A percentile compares a stretch with the other conserved stretches of the same genome.
Conservation (phyloP, 2,329 filamentous ascomycete genomes). For the Emydomyces testavorans region DNA sequence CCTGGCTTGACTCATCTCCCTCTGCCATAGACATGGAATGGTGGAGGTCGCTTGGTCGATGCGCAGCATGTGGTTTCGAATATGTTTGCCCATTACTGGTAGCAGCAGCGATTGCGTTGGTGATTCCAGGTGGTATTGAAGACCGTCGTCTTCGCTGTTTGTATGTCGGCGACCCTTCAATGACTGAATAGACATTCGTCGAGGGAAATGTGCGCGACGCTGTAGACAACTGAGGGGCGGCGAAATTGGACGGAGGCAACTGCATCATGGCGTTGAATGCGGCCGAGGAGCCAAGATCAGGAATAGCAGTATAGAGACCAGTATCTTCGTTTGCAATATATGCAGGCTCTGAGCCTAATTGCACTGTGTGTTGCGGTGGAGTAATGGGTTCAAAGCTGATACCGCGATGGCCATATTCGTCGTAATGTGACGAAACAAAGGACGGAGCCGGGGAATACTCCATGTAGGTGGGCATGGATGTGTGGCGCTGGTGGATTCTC, state of each 20-base stretch:
- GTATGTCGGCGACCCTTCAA: slow-evolving; percentile 96
- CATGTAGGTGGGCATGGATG: slow-evolving; percentile 97
- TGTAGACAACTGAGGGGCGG: slow-evolving; percentile 66
- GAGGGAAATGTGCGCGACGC: slow-evolving; percentile 54
- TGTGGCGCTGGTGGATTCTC: slow-evolving; percentile 79
- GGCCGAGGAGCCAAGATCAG: slow-evolving; percentile 66
- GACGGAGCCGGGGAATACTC: slow-evolving; percentile 97
- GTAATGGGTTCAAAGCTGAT: slow-evolving; percentile 96
- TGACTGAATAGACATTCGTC: slow-evolving; percentile 84
- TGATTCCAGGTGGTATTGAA: slow-evolving; percentile 73
- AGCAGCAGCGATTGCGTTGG: slow-evolving; percentile 52
- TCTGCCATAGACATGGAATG: slow-evolving; percentile 85
- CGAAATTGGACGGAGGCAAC: slow-evolving; percentile 72
- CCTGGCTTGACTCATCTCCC: slow-evolving; percentile 63
- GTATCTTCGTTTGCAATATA: slow-evolving; percentile 99
- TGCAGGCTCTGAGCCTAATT: slow-evolving; percentile 73
- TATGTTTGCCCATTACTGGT: slow-evolving; percentile 41
- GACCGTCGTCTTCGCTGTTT: slow-evolving; percentile 92
- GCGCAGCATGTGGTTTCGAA: slow-evolving; percentile 46
- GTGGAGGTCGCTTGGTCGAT: slow-evolving; percentile 80
- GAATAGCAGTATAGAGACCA: slow-evolving; percentile 86
- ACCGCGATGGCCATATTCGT: slow-evolving; percentile 93
- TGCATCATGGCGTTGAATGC: slow-evolving; percentile 82
- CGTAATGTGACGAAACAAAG: slow-evolving; percentile 96
- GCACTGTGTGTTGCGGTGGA: slow-evolving; percentile 78